phyloP scores from a whole-genome alignment of 768 basidiomycete genomes.

The Daedaleopsis sinensis region DNA sequence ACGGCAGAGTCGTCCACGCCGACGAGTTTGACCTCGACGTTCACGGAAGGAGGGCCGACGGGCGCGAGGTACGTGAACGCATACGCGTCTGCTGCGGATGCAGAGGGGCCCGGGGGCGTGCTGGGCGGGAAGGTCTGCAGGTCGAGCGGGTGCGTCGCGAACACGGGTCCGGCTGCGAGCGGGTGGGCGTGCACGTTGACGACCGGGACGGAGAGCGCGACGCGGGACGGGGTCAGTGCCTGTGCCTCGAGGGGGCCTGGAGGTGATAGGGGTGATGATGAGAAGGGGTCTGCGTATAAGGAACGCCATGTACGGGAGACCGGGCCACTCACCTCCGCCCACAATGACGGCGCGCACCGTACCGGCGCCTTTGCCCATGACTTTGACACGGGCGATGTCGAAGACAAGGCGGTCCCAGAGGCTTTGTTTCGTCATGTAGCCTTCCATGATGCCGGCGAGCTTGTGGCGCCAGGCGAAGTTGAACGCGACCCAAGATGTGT shows the following conservation, averaged over 20 bases:
- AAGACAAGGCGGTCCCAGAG: constrained; percentile 86
- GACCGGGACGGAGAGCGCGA: constrained; percentile 77
- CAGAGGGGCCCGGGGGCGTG: background rate
- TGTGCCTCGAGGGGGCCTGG: constrained; percentile 54
- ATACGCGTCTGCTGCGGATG: constrained; percentile 34
- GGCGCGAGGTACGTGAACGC: constrained; percentile 47
- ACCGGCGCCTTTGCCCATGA: constrained; percentile 61
- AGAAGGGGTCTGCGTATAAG: no score
- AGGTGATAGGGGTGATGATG: background rate
- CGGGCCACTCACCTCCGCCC: constrained; percentile 59
- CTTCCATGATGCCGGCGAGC: constrained; percentile 63
- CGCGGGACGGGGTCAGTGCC: constrained; percentile 61
- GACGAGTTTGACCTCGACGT: constrained; percentile 81
- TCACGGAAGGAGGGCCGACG: constrained; percentile 82
- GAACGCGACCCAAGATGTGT: constrained; percentile 48
- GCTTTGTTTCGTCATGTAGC: constrained; percentile 76
- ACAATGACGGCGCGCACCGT: constrained; percentile 71
- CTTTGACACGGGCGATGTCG: constrained; percentile 60
- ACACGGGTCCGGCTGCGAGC: constrained; percentile 72
- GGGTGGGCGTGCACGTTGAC: constrained; percentile 66
- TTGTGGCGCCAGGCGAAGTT: constrained; percentile 81
- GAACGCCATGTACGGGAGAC: background rate
- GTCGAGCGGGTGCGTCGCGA: constrained; percentile 85
- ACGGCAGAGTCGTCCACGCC: constrained; percentile 66
- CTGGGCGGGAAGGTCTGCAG: constrained; percentile 67